Percentiles rank a stretch among this genome's conserved stretches.
phyloP scores from a whole-genome alignment of 1,139 yeast species.

The Citeromyces hawaiiensis region DNA sequence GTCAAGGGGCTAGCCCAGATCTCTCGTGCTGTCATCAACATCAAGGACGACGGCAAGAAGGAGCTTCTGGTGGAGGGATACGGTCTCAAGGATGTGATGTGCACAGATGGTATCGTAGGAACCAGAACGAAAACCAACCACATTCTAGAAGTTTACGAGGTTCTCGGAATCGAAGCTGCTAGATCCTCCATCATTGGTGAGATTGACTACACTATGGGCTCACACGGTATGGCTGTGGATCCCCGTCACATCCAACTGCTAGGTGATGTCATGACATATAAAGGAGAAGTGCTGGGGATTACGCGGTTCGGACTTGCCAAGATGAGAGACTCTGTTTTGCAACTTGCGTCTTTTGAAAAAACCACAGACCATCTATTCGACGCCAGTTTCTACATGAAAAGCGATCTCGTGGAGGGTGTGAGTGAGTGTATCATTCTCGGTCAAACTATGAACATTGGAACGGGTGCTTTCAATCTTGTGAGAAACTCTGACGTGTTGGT shows the following conservation, averaged over 20 bases:
- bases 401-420: conserved; percentile 93
- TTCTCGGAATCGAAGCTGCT: conserved; percentile 96
- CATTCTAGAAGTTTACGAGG: conserved; percentile 77
- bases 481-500: conserved; percentile 36
- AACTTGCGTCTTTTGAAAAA: conserved; percentile 94
- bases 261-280: conserved; percentile 98
- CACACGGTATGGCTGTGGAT: conserved; percentile 99
- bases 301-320: conserved; percentile 96
- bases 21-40: conserved; percentile 92
- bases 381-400: conserved; percentile 96
- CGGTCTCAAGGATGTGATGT: conserved; percentile 92
- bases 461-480: conserved; percentile 88
- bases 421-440: conserved; percentile 96
- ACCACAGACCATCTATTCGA: conserved; percentile 97
- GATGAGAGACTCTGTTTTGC: conserved; percentile 96
- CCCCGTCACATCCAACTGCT: conserved; percentile 96
- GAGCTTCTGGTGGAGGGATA: conserved; percentile 96
- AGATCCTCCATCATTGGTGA: conserved; percentile 85
- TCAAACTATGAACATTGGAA: conserved; percentile 94
- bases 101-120: conserved; percentile 94
- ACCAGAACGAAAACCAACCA: conserved; percentile 83
- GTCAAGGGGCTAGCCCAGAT: conserved; percentile 90
- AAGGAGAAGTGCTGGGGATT: conserved; percentile 96
- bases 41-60: conserved; percentile 72
- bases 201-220: conserved; percentile 95